Conservation (phyloP, 2,329 filamentous ascomycete genomes). For the Aureobasidium leucospermi region DNA sequence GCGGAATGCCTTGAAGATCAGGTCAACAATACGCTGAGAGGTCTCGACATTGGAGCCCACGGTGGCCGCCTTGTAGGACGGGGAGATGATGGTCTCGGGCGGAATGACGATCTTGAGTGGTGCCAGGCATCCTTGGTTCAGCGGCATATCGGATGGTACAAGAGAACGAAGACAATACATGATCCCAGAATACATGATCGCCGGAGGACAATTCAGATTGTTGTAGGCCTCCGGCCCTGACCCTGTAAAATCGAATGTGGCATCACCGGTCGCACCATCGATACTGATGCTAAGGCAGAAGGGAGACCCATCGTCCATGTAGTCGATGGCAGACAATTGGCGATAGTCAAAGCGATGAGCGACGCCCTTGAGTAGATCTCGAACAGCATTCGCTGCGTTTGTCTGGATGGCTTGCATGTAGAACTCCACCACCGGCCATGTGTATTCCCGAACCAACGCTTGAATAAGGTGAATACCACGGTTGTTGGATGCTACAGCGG, state of each 20-base stretch:
- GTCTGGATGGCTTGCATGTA: slow-evolving; percentile 14
- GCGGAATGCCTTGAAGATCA: slow-evolving; percentile 66
- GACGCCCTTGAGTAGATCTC: slow-evolving; percentile 8
- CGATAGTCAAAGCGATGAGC: neutral
- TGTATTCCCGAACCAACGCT: slow-evolving; percentile 9
- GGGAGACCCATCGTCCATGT: slow-evolving; percentile 14
- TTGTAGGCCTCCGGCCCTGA: slow-evolving; percentile 10
- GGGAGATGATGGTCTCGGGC: slow-evolving; percentile 60
- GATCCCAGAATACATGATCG: slow-evolving; percentile 69
- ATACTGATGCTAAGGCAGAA: slow-evolving; percentile 11
- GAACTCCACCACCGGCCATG: neutral
- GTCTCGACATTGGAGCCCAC: slow-evolving; percentile 74
- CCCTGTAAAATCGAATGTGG: slow-evolving; percentile 11
- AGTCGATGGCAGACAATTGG: slow-evolving; percentile 10
- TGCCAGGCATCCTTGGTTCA: slow-evolving; percentile 72
- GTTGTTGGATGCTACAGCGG: slow-evolving; percentile 29
- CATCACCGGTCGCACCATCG: neutral
- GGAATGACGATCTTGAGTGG: slow-evolving; percentile 68
- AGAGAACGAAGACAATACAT: slow-evolving; percentile 37
- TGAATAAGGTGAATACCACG: slow-evolving; percentile 30
- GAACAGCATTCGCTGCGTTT: neutral
- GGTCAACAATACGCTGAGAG: slow-evolving; percentile 66
- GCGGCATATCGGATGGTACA: slow-evolving; percentile 58
- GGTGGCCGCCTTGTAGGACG: slow-evolving; percentile 64
- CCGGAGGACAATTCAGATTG: slow-evolving; percentile 58